phyloP scores from a whole-genome alignment of 352 stramenopile species.

The Globisporangium nagaii region DNA sequence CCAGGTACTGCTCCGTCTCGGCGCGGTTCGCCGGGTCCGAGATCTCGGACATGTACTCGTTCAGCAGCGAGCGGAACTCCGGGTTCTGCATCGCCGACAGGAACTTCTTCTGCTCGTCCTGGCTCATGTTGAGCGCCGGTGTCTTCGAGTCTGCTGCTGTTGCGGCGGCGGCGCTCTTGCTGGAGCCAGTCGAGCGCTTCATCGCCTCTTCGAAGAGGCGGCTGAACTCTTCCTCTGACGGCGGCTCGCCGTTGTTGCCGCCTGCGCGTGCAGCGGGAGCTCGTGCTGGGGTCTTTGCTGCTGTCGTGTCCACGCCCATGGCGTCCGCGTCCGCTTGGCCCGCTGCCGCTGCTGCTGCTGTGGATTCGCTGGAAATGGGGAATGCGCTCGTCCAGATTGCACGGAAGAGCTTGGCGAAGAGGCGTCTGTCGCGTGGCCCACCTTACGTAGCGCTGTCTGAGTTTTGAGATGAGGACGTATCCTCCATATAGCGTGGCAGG shows the following conservation, averaged over 20 bases:
- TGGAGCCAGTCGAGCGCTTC: constrained; percentile 11
- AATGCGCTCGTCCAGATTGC: neutral
- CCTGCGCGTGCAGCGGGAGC: neutral
- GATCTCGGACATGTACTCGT: constrained; percentile 94
- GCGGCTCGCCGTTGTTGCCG: constrained; percentile 2
- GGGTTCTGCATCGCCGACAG: constrained; percentile 87
- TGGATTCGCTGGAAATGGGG: neutral
- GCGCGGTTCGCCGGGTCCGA: constrained; percentile 83
- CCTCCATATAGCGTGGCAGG: neutral
- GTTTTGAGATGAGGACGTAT: neutral
- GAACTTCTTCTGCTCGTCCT: constrained; percentile 81
- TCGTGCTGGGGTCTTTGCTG: neutral
- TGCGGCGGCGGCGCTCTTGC: neutral
- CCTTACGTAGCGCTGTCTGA: neutral
- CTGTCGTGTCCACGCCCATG: neutral
- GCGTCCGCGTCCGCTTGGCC: too few species aligned
- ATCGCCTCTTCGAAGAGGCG: constrained; percentile 48
- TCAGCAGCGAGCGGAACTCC: constrained; percentile 89
- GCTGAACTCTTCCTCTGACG: constrained; percentile 36
- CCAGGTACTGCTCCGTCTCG: constrained; percentile 89
- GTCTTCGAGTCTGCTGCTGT: constrained; percentile 9
- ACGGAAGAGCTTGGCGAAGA: neutral
- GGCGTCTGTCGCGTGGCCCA: neutral
- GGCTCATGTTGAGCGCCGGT: constrained; percentile 21
- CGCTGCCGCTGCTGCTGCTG: neutral